Base-by-base conservation (phyloP, 1,284 basidiomycete species). In the Cystobasidiaceae sp. region DNA sequence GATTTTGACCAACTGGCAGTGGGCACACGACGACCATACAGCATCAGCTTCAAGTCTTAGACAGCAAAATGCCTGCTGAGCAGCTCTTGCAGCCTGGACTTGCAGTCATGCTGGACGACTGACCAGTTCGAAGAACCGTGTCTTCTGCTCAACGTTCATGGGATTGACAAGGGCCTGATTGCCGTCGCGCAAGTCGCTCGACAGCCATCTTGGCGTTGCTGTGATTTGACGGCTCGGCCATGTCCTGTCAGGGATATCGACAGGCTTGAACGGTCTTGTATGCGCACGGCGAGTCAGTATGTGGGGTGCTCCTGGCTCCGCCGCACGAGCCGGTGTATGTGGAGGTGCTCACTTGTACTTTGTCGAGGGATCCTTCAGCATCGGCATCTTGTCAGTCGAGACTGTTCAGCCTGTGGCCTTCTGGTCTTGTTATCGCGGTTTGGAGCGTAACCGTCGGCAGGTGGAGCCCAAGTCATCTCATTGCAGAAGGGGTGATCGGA, bases 181-280 rank as follows among this genome's bases (percentile, higher is more conserved):
- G 58, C 96, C 96, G 81, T 99, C 96, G 67, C 96, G 84, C 51
- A 99, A 84, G 79, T 98, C 96, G 30, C 94, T 97, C 28, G 92
- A 94, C 70, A 97, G 84, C 96, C 96, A 99, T 71, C 97, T 89
- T 37, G 96, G 96, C 1, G 90, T 82, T 69, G 85, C 85, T 30
- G 82, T 82, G 74, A 88, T 87, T 30, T 86, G 85, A 77, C 89
- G 88, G 59, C 87, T 85, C 2, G 96, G 96, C 96, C 96, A 99
- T 82, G 87, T 85, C 64, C 96, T 87, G 76, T 90, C 82, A 50
- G 83, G 82, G 64, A 96, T 84, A 67, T 87, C 81, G 66, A 96
- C 77, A 25, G 90, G 87, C 50, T 84, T 85, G 82, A 94, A 97
- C 58, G 90, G 85, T 33, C 71, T 72, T 15, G 9, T 13, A 9